A percentile compares a stretch with the other conserved stretches of the same genome.
phyloP scores from a whole-genome alignment of 2,329 filamentous ascomycete species.

The Curvularia lunata region DNA sequence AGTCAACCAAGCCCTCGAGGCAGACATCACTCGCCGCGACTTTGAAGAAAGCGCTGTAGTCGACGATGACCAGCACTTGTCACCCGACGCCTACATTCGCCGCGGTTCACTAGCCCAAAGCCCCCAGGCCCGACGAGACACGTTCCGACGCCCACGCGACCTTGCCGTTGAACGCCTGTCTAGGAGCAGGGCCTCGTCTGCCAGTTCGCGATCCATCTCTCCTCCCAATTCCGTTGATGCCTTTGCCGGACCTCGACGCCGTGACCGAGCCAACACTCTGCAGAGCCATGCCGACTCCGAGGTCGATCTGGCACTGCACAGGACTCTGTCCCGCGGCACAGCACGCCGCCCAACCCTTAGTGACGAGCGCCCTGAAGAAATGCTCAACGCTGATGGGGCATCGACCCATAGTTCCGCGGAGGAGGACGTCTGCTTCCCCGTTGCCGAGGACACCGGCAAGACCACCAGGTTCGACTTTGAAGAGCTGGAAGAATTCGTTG shows the following conservation, averaged over 20 bases:
- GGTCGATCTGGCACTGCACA: conserved; percentile 66
- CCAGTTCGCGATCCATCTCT: conserved; percentile 72
- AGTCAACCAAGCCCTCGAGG: conserved; percentile 54
- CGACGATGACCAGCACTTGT: conserved; percentile 68
- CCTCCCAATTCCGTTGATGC: conserved; percentile 98
- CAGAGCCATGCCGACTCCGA: conserved; percentile 64
- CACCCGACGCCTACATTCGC: conserved; percentile 53
- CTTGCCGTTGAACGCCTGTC: conserved; percentile 41
- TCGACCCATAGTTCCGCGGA: conserved; percentile 74
- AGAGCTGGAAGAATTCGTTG: conserved; percentile 89
- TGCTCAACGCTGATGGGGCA: conserved; percentile 66
- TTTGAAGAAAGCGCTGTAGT: conserved; percentile 88
- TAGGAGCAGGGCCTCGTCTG: conserved; percentile 57
- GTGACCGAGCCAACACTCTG: conserved; percentile 73
- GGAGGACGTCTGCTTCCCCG: conserved; percentile 87
- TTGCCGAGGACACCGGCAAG: conserved; percentile 73
- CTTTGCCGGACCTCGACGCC: conserved; percentile 87
- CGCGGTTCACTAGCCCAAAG: conserved; percentile 56
- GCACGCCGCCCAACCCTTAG: conserved; percentile 66
- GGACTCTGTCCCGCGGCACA: conserved; percentile 74
- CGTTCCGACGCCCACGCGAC: conserved; percentile 52
- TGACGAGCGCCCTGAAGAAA: conserved; percentile 63
- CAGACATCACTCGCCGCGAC: conserved; percentile 67
- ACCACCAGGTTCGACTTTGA: conserved; percentile 89
- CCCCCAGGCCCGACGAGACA: conserved; percentile 51